These are phyloP conservation scores for Cucumis sativus DNA, from an alignment of 306 rosid genomes.

Conservation along the genomic window DNA sequence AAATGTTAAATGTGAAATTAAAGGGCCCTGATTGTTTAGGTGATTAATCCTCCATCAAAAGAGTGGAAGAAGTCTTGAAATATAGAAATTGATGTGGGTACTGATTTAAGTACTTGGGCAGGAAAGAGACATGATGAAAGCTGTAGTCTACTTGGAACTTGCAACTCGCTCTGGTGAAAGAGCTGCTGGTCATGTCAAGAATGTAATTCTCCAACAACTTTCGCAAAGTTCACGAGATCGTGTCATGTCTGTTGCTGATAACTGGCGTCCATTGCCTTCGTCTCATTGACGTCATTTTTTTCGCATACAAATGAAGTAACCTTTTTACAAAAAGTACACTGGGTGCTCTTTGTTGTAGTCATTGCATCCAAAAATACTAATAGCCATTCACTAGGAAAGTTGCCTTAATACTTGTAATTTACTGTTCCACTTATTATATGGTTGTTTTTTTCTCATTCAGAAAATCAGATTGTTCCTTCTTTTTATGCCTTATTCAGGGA, in stretches of 20 bases:
- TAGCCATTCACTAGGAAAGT: neutral
- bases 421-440: neutral
- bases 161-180: conserved; percentile 69
- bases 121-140: conserved; percentile 74
- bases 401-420: neutral
- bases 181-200: conserved; percentile 58
- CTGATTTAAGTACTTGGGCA: conserved; percentile 21
- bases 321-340: neutral
- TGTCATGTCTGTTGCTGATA: conserved; percentile 44
- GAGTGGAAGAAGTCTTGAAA: neutral
- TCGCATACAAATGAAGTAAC: neutral
- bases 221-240: conserved; percentile 44
- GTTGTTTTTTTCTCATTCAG: neutral
- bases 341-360: neutral
- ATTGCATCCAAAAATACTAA: neutral
- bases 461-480: neutral
- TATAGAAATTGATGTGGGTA: conserved; percentile 1
- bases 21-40: neutral
- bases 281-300: conserved; percentile 22
- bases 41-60: neutral
- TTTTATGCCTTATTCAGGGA: neutral
- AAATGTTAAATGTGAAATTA: neutral
- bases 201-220: conserved; percentile 46
- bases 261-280: conserved; percentile 59
- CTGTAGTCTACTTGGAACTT: conserved; percentile 81